Percentiles rank a stretch among this genome's conserved stretches.
Evolutionary conservation across 164 flowering plant genomes (phyloP).

Genomic region (Liquidambar formosana): DNA sequence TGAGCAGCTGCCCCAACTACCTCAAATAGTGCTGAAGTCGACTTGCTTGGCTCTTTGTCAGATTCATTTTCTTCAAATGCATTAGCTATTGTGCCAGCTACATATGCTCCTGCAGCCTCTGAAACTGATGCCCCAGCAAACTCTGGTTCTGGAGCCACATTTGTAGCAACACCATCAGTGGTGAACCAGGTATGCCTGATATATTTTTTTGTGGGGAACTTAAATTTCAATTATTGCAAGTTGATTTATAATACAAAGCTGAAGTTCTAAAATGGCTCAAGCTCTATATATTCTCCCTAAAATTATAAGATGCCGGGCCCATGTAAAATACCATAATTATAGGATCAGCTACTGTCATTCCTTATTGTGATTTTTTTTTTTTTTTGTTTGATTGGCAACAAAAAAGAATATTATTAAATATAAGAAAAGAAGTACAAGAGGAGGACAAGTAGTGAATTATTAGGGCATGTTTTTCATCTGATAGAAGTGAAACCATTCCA

Average conservation of each 20-base stretch:
- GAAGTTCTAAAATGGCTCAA: neutral
- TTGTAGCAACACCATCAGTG: slow-evolving; percentile 35
- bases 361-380: too few relatives aligned
- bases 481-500: too few relatives aligned
- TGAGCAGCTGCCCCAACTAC: slow-evolving; percentile 47
- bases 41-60: slow-evolving; percentile 73
- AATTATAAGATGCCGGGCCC: too few relatives aligned
- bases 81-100: slow-evolving; percentile 63
- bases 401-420: too few relatives aligned
- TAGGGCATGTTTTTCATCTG: too few relatives aligned
- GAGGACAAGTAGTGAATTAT: too few relatives aligned
- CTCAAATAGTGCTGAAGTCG: slow-evolving; percentile 61
- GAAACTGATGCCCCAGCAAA: slow-evolving; percentile 39
- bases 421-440: too few relatives aligned
- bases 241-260: neutral
- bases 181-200: slow-evolving; percentile 49
- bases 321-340: too few relatives aligned
- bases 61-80: slow-evolving; percentile 53
- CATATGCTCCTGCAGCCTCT: slow-evolving; percentile 28
- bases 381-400: too few relatives aligned
- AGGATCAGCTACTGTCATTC: too few relatives aligned
- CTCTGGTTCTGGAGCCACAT: slow-evolving; percentile 37
- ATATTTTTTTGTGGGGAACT: neutral
- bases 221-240: neutral
- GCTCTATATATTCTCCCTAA: too few relatives aligned